Evolutionary conservation across 768 basidiomycete genomes (phyloP).

Genomic region (Pleurotus djamor): DNA sequence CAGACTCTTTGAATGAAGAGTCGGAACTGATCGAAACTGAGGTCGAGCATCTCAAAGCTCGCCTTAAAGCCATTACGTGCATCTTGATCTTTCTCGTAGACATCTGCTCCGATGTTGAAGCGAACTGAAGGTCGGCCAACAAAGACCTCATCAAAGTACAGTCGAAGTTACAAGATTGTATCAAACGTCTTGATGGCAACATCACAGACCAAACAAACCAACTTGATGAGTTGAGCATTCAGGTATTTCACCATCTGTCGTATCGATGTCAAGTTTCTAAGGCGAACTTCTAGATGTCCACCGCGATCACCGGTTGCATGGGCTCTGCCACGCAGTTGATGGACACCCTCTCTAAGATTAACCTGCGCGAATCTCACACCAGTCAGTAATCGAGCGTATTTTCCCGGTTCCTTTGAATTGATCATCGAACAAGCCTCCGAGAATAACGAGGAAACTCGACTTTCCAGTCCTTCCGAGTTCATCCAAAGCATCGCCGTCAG

Average conservation of each 20-base stretch:
- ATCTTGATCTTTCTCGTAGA: background rate
- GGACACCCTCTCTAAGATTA: background rate
- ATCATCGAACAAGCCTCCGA: too few species aligned
- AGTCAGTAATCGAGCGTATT: background rate
- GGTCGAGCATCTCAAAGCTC: conserved; percentile 20
- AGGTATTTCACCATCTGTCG: background rate
- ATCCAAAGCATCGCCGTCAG: too few species aligned
- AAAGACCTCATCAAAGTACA: conserved; percentile 19
- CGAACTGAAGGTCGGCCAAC: conserved; percentile 11
- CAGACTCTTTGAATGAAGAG: conserved; percentile 21
- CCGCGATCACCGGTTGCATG: background rate
- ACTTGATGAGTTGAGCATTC: conserved; percentile 18
- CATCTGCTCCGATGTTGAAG: background rate
- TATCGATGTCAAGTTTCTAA: too few species aligned
- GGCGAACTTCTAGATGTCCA: background rate
- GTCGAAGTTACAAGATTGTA: conserved; percentile 19
- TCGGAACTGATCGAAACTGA: conserved; percentile 23
- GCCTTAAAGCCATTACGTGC: conserved; percentile 27
- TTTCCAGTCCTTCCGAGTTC: too few species aligned
- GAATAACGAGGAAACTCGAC: too few species aligned
- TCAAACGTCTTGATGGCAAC: conserved; percentile 17
- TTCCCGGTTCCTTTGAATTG: background rate
- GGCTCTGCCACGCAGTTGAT: background rate
- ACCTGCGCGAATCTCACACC: background rate
- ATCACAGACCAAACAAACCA: conserved; percentile 18